Evolutionary conservation across 345 rosid species (phyloP).

Genomic region (Lepidium aucheri): DNA sequence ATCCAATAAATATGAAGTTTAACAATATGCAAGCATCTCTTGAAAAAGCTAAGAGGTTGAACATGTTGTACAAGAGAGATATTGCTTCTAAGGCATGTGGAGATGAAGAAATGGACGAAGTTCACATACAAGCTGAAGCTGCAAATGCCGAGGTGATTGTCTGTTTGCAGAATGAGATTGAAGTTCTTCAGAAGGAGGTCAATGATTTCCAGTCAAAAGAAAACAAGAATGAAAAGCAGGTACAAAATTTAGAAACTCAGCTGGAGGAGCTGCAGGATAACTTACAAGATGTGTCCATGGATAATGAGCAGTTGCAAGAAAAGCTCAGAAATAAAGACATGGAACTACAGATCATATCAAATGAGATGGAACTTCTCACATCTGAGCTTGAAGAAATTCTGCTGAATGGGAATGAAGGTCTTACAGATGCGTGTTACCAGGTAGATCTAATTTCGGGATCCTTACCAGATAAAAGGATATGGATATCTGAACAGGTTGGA

Average conservation of each 20-base stretch:
- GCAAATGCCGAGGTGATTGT: conserved; percentile 91
- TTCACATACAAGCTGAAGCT: conserved; percentile 73
- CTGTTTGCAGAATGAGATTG: conserved; percentile 87
- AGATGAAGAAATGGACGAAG: conserved; percentile 66
- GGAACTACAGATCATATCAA: conserved; percentile 43
- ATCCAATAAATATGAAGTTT: conserved; percentile 43
- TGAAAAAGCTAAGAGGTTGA: conserved; percentile 71
- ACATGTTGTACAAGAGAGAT: conserved; percentile 58
- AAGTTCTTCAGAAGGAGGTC: conserved; percentile 70
- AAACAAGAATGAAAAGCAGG: conserved; percentile 36
- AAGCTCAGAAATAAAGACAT: conserved; percentile 52
- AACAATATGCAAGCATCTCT: conserved; percentile 85
- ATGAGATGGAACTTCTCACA: conserved; percentile 72
- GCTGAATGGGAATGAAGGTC: conserved; percentile 55
- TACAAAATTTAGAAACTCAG: conserved; percentile 40
- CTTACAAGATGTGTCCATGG: conserved; percentile 34
- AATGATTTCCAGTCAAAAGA: conserved; percentile 62
- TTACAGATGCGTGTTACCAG: conserved; percentile 61
- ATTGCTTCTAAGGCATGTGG: conserved; percentile 52
- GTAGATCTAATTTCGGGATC: conserved; percentile 53
- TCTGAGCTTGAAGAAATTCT: conserved; percentile 71
- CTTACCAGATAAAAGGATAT: conserved; percentile 67
- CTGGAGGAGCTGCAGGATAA: conserved; percentile 46
- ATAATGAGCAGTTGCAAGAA: conserved; percentile 44
- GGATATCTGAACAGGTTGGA: conserved; percentile 84